Evolutionary conservation across 441 rosid genomes (phyloP).

Genomic region (Sinapis alba): DNA sequence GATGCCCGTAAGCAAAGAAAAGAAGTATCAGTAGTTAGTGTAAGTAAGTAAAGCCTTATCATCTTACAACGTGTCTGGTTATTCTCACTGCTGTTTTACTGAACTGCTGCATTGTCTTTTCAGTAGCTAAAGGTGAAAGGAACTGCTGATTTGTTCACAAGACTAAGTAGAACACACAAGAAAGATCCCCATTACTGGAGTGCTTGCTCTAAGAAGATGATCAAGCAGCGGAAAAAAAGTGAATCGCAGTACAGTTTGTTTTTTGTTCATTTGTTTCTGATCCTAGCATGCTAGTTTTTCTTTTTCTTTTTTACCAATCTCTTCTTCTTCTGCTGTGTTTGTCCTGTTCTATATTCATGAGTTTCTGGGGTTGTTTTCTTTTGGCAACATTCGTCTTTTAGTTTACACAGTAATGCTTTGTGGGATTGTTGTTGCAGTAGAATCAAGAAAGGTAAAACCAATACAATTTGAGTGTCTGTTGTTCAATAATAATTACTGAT

Average conservation of each 20-base stretch:
- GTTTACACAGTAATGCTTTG: constrained; percentile 3
- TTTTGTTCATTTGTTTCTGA: constrained; percentile 31
- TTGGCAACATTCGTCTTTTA: constrained; percentile 8
- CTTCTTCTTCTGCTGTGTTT: constrained; percentile 7
- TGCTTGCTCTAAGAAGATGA: constrained; percentile 23
- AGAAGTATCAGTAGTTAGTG: constrained; percentile 72
- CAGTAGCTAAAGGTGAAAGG: constrained; percentile 23
- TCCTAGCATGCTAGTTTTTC: not conserved
- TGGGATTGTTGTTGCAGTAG: constrained; percentile 19
- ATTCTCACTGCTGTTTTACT: not conserved
- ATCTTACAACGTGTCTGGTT: not conserved
- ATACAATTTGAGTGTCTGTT: constrained; percentile 5
- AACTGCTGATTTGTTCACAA: not conserved
- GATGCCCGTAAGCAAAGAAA: constrained; percentile 56
- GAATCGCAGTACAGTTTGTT: constrained; percentile 35
- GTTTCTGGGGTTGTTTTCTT: not conserved
- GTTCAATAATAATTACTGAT: not conserved
- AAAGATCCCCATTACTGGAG: constrained; percentile 10
- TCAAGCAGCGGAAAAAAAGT: constrained; percentile 24
- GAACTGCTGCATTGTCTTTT: not conserved
- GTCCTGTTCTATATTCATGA: not conserved
- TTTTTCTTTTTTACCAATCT: not conserved
- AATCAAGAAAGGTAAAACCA: not conserved
- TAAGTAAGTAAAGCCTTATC: constrained; percentile 10
- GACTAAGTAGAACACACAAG: constrained; percentile 16